Evolutionary conservation across 495 filamentous ascomycete genomes (phyloP).

Genomic region (Hypomontagnella submonticulosa): DNA sequence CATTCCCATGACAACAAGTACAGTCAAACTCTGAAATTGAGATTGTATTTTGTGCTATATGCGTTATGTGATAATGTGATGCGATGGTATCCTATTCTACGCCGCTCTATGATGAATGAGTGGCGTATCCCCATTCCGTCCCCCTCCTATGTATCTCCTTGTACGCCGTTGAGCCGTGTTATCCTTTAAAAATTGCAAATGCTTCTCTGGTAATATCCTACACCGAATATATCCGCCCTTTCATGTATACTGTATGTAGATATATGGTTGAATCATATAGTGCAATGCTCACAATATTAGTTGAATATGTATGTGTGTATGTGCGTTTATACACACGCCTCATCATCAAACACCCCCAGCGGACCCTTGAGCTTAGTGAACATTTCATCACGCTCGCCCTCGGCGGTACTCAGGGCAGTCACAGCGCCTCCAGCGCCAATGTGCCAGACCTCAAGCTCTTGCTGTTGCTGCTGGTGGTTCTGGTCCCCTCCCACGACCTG

Average conservation of each 20-base stretch:
- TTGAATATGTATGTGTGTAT: neutral
- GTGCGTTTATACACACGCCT: constrained; percentile 31
- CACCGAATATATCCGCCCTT: no score
- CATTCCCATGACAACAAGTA: neutral
- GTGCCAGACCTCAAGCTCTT: constrained; percentile 70
- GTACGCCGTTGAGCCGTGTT: no score
- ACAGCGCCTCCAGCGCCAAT: constrained; percentile 91
- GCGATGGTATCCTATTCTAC: constrained; percentile 5
- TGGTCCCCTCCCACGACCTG: neutral
- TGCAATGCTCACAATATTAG: no score
- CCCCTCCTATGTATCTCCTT: no score
- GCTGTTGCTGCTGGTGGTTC: constrained; percentile 29
- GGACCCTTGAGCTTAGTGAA: constrained; percentile 79
- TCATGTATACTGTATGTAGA: no score
- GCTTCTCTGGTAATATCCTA: no score
- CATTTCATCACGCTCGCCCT: constrained; percentile 94
- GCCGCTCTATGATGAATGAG: constrained; percentile 42
- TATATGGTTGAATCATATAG: no score
- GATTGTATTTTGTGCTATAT: constrained; percentile 6
- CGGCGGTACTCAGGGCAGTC: constrained; percentile 78
- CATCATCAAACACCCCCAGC: constrained; percentile 63
- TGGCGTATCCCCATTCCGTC: neutral
- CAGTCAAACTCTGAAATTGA: neutral
- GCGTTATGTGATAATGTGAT: constrained; percentile 1
- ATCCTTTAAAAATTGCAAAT: no score